phyloP scores from a whole-genome alignment of 2,329 filamentous ascomycete genomes.

The Leptographium radiaticola region DNA sequence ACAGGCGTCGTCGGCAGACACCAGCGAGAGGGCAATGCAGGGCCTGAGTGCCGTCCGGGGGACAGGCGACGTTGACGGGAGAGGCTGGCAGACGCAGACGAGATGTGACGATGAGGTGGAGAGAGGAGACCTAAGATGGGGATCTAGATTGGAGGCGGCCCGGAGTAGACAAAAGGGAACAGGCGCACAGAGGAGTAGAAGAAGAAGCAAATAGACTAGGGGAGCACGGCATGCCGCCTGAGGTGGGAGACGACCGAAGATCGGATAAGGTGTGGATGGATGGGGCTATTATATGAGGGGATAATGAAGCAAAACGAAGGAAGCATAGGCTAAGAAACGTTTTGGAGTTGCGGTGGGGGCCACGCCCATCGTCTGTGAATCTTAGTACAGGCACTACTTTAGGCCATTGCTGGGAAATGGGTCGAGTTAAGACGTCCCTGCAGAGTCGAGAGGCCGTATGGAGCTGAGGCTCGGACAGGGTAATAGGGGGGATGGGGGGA shows the following conservation, averaged over 20 bases:
- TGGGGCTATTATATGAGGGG: slow-evolving; percentile 1
- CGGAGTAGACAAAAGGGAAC: neutral
- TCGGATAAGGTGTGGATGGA: slow-evolving; percentile 1
- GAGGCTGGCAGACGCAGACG: neutral
- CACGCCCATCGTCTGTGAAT: neutral
- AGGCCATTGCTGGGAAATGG: neutral
- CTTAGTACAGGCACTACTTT: neutral
- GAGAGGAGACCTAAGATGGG: neutral
- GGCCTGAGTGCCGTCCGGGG: neutral
- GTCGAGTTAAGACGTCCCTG: neutral
- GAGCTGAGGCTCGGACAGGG: neutral
- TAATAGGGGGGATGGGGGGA: neutral
- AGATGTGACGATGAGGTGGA: neutral
- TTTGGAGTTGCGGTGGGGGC: neutral
- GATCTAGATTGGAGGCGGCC: neutral
- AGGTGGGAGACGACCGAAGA: neutral
- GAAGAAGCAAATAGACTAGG: neutral
- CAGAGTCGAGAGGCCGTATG: neutral
- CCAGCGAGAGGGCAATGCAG: neutral
- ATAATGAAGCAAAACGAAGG: neutral
- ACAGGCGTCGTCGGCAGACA: neutral
- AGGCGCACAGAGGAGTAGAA: neutral
- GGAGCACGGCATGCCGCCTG: neutral
- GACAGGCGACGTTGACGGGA: neutral
- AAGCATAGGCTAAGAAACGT: neutral